Evolutionary conservation across 768 basidiomycete species (phyloP).

Genomic region (Tricholoma sp.): DNA sequence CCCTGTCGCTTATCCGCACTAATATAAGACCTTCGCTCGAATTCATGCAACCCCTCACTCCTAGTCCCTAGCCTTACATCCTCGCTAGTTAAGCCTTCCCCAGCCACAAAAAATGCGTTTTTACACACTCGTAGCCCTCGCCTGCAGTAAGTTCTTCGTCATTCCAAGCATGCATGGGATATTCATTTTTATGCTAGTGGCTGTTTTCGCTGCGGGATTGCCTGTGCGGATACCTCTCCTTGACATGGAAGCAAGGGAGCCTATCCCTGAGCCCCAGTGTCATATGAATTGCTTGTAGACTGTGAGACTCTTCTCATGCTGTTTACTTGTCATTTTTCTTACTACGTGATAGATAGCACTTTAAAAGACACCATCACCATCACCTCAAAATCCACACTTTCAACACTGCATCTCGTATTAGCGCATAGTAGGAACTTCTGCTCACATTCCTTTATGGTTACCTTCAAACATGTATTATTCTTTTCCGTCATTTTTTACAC

Average conservation of each 20-base stretch:
- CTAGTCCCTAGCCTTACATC: background rate
- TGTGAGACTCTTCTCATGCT: background rate
- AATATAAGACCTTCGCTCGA: constrained; percentile 1
- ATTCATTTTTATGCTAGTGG: constrained; percentile 6
- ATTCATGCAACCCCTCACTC: background rate
- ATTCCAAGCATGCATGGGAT: background rate
- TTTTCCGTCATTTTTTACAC: background rate
- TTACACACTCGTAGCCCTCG: background rate
- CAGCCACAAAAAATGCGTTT: background rate
- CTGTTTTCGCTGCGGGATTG: constrained; percentile 7
- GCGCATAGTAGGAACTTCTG: background rate
- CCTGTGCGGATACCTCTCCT: constrained; percentile 14
- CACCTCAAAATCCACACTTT: background rate
- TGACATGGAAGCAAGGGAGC: constrained; percentile 12
- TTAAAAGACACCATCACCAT: background rate
- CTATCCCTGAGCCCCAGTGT: background rate
- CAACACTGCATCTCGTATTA: background rate
- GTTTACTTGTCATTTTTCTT: background rate
- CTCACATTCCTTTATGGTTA: background rate
- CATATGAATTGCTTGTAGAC: background rate
- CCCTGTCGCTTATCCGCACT: constrained; percentile 1
- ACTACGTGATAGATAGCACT: background rate
- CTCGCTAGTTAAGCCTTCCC: background rate
- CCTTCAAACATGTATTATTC: background rate
- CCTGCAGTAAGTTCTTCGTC: constrained; percentile 13